Evolutionary conservation across 1,284 basidiomycete species (phyloP).

Genomic region (Rhodofomes roseus): DNA sequence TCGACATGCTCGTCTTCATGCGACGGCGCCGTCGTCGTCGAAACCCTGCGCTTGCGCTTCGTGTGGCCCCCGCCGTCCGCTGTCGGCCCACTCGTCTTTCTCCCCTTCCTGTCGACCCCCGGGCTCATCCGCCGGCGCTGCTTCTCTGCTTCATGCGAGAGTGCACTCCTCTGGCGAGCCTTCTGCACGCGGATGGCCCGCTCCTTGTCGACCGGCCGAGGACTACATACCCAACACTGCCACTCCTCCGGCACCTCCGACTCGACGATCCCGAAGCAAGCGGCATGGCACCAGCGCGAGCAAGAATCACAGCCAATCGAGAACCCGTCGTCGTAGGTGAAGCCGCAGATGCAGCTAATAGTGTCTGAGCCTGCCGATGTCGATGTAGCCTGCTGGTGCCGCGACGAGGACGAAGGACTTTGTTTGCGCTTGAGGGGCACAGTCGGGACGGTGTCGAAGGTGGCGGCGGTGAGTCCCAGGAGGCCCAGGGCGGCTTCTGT

Average conservation of each 20-base stretch:
- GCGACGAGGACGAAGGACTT: constrained; percentile 6
- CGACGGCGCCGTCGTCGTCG: constrained; percentile 26
- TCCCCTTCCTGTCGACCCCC: constrained; percentile 42
- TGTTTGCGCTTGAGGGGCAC: constrained; percentile 41
- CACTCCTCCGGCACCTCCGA: constrained; percentile 75
- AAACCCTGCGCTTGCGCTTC: constrained; percentile 40
- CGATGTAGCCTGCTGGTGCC: constrained; percentile 10
- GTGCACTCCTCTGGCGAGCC: constrained; percentile 26
- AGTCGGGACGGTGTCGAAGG: constrained; percentile 27
- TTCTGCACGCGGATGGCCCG: constrained; percentile 44
- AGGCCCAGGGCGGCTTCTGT: constrained; percentile 48
- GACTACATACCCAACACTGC: constrained; percentile 60
- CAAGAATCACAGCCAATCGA: constrained; percentile 91
- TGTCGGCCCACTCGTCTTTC: constrained; percentile 36
- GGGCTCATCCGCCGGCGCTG: constrained; percentile 34
- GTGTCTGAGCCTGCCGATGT: constrained; percentile 29
- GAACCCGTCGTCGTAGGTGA: constrained; percentile 83
- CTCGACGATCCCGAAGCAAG: constrained; percentile 76
- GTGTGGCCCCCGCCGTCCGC: constrained; percentile 31
- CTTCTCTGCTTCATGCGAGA: constrained; percentile 14
- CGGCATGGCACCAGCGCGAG: constrained; percentile 87
- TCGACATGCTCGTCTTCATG: constrained; percentile 47
- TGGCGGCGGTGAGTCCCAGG: constrained; percentile 39
- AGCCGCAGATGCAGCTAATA: constrained; percentile 73
- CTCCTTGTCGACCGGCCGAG: constrained; percentile 43